A percentile compares a stretch with the other conserved stretches of the same genome.
Evolutionary conservation across 768 basidiomycete genomes (phyloP).

Genomic region (Mycena latifolia): DNA sequence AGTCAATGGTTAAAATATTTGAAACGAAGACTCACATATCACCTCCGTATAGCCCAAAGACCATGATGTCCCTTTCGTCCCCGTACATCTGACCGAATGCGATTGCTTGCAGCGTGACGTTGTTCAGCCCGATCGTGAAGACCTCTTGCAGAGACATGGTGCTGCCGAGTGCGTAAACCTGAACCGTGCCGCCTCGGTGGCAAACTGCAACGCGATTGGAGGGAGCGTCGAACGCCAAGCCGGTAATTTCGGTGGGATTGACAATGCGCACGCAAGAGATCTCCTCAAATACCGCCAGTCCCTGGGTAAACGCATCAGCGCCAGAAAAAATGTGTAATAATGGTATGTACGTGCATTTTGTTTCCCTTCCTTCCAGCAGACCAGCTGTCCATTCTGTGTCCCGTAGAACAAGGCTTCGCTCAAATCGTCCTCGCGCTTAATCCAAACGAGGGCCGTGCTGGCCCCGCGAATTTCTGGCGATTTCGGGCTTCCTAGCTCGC

Average conservation of each 20-base stretch:
- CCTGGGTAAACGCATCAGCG: slow-evolving; percentile 15
- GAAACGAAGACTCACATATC: slow-evolving; percentile 33
- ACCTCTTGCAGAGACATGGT: slow-evolving; percentile 29
- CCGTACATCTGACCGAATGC: slow-evolving; percentile 32
- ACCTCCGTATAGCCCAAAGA: slow-evolving; percentile 37
- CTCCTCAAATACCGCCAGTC: slow-evolving; percentile 31
- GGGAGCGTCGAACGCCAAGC: slow-evolving; percentile 36
- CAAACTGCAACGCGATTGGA: slow-evolving; percentile 37
- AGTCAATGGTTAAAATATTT: slow-evolving; percentile 15
- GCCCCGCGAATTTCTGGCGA: slow-evolving; percentile 24
- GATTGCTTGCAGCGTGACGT: slow-evolving; percentile 35
- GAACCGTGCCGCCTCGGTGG: slow-evolving; percentile 36
- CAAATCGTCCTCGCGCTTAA: slow-evolving; percentile 34
- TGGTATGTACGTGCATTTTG: slow-evolving; percentile 18
- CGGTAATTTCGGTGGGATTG: slow-evolving; percentile 37
- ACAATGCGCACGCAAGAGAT: slow-evolving; percentile 29
- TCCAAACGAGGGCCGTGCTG: slow-evolving; percentile 35
- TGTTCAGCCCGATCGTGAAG: slow-evolving; percentile 33
- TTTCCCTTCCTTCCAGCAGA: slow-evolving; percentile 33
- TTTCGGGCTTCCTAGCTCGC: slow-evolving; percentile 15
- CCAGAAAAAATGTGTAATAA: slow-evolving; percentile 15
- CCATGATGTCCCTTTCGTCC: slow-evolving; percentile 30
- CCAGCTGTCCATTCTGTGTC: slow-evolving; percentile 34
- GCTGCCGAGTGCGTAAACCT: slow-evolving; percentile 33
- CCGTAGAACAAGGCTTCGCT: slow-evolving; percentile 33